These are phyloP conservation scores for Saccharomyces hybrid DNA, from an alignment of 1,139 yeast genomes.

Conservation along the genomic window DNA sequence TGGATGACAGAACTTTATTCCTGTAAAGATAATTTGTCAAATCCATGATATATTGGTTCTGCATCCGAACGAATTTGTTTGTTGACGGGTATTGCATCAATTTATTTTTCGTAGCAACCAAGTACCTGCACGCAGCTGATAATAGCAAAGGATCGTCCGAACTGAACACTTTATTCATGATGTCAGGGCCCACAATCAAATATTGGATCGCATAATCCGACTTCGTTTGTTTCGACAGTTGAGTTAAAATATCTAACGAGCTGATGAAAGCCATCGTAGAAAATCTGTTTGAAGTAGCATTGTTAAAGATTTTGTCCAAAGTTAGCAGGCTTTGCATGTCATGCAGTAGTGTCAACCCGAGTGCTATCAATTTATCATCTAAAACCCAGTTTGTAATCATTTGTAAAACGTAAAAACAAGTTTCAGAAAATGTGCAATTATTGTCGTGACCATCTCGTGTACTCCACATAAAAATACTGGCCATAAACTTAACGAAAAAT, in stretches of 20 bases:
- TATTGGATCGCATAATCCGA: neutral
- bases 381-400: neutral
- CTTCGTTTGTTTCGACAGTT: neutral
- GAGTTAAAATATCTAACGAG: neutral
- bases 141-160: slow-evolving; percentile 21
- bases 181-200: neutral
- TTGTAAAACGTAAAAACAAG: neutral
- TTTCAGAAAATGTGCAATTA: neutral
- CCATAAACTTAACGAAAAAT: neutral
- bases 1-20: slow-evolving; percentile 39
- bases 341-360: neutral
- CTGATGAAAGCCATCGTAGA: neutral
- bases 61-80: slow-evolving; percentile 31
- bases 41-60: slow-evolving; percentile 53
- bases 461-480: neutral
- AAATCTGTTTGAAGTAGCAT: neutral
- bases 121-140: slow-evolving; percentile 37
- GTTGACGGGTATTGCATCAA: slow-evolving; percentile 21
- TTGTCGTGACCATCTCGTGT: neutral
- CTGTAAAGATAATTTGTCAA: slow-evolving; percentile 58
- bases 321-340: neutral
- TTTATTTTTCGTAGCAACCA: slow-evolving; percentile 39
- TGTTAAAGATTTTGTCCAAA: neutral
- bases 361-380: neutral
- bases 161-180: slow-evolving; percentile 11